phyloP scores from a whole-genome alignment of 164 flowering plant genomes.

The Cinnamomum chago region DNA sequence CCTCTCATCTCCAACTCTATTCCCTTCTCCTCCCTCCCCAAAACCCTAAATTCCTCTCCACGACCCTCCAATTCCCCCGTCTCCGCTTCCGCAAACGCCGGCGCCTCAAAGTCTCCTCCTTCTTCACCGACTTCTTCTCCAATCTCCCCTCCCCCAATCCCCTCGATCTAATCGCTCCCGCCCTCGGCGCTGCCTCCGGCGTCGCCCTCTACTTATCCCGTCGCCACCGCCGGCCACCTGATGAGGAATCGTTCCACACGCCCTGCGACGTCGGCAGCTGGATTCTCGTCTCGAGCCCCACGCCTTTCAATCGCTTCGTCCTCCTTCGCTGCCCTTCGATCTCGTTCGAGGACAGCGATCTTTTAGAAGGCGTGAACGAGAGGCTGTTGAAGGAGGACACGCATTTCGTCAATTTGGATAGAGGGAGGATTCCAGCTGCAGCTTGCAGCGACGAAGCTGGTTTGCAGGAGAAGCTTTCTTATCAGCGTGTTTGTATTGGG shows the following conservation, averaged over 20 bases:
- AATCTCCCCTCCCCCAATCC: slow-evolving; percentile 36
- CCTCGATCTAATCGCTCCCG: slow-evolving; percentile 43
- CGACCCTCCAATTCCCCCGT: not conserved
- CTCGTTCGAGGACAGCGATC: slow-evolving; percentile 39
- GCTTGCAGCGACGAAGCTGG: not conserved
- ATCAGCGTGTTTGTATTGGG: slow-evolving; percentile 66
- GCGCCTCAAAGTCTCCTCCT: slow-evolving; percentile 5
- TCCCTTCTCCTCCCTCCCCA: not conserved
- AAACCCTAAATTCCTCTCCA: not conserved
- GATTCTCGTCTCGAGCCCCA: slow-evolving; percentile 72
- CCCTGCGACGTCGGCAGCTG: slow-evolving; percentile 47
- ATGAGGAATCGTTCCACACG: too few species aligned
- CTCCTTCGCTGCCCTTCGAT: slow-evolving; percentile 80
- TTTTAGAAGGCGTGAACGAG: slow-evolving; percentile 48
- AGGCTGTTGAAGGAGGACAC: slow-evolving; percentile 59
- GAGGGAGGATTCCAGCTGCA: slow-evolving; percentile 41
- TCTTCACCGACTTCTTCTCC: slow-evolving; percentile 28
- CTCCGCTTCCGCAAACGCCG: slow-evolving; percentile 3
- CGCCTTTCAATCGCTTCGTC: slow-evolving; percentile 89
- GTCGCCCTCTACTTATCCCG: slow-evolving; percentile 32
- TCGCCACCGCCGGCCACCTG: not conserved
- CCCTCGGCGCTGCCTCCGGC: slow-evolving; percentile 48
- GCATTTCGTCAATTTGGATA: slow-evolving; percentile 57
- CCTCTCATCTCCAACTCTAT: not conserved
- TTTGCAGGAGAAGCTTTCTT: slow-evolving; percentile 32